Percentiles rank a stretch among this genome's conserved stretches.
Conservation (phyloP, 179 eudicot genomes). For the Patellifolia procumbens region DNA sequence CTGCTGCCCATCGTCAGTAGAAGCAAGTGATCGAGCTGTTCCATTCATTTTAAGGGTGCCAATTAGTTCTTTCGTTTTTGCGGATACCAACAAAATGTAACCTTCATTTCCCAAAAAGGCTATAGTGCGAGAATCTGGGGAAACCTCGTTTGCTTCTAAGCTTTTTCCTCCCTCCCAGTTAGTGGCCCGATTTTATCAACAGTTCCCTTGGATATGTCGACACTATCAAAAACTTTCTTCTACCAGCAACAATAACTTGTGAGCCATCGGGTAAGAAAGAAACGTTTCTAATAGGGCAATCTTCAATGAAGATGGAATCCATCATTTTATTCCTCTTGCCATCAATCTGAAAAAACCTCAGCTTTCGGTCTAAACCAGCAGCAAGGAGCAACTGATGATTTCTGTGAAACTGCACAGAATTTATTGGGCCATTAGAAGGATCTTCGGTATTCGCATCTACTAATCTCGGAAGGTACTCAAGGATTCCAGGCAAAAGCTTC, state of each 20-base stretch:
- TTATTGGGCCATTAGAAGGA: conserved; percentile 54
- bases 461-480: conserved; percentile 67
- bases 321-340: conserved; percentile 76
- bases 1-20: conserved; percentile 61
- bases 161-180: conserved; percentile 87
- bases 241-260: conserved; percentile 69
- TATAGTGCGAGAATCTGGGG: conserved; percentile 84
- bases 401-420: conserved; percentile 84
- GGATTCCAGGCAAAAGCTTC: conserved; percentile 70
- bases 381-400: conserved; percentile 83
- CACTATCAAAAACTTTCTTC: conserved; percentile 85
- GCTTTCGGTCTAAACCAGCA: conserved; percentile 67
- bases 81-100: conserved; percentile 73
- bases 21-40: conserved; percentile 77
- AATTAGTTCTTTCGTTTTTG: conserved; percentile 78
- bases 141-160: conserved; percentile 76
- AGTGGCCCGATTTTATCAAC: conserved; percentile 79
- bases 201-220: conserved; percentile 69
- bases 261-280: conserved; percentile 87
- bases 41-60: conserved; percentile 96
- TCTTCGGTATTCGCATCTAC: conserved; percentile 73
- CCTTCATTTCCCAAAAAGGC: conserved; percentile 93
- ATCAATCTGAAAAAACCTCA: conserved; percentile 85
- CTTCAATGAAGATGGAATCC: conserved; percentile 71
- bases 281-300: conserved; percentile 72